These are phyloP conservation scores for Akanthomyces lecanii DNA, from an alignment of 2,329 filamentous ascomycete species.

Conservation along the genomic window DNA sequence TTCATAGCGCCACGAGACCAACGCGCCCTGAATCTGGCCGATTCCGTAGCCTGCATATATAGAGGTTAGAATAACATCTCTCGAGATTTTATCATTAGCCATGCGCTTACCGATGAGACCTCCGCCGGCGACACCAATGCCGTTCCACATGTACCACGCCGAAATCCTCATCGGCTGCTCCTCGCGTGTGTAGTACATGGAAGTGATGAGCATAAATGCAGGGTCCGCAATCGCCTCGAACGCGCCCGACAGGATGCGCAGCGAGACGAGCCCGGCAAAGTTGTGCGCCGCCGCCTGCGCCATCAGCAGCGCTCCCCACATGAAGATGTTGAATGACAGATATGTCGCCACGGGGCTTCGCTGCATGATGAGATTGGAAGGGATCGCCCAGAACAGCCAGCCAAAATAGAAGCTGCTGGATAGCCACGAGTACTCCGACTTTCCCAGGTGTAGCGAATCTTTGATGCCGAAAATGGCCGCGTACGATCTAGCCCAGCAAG, in stretches of 20 bases:
- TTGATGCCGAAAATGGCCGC: slow-evolving; percentile 62
- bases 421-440: slow-evolving; percentile 50
- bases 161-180: slow-evolving; percentile 60
- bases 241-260: slow-evolving; percentile 59
- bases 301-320: slow-evolving; percentile 47
- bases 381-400: slow-evolving; percentile 35
- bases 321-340: slow-evolving; percentile 46
- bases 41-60: slow-evolving; percentile 47
- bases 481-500: slow-evolving; percentile 40
- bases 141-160: slow-evolving; percentile 57
- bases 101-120: slow-evolving; percentile 36
- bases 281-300: slow-evolving; percentile 51
- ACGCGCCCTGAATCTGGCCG: slow-evolving; percentile 51
- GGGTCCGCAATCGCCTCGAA: slow-evolving; percentile 53
- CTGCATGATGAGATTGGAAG: slow-evolving; percentile 30
- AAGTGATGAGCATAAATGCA: slow-evolving; percentile 59
- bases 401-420: slow-evolving; percentile 36
- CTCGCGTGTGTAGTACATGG: slow-evolving; percentile 60
- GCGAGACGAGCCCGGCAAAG: slow-evolving; percentile 50
- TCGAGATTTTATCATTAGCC: no score
- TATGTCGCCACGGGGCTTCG: slow-evolving; percentile 34
- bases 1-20: slow-evolving; percentile 63
- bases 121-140: slow-evolving; percentile 55
- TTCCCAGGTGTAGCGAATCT: slow-evolving; percentile 53
- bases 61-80: no score